Evolutionary conservation across 305 asterid genomes (phyloP), one percentile per base, ranked within the genome.

Genomic region (Striga hermonthica): DNA sequence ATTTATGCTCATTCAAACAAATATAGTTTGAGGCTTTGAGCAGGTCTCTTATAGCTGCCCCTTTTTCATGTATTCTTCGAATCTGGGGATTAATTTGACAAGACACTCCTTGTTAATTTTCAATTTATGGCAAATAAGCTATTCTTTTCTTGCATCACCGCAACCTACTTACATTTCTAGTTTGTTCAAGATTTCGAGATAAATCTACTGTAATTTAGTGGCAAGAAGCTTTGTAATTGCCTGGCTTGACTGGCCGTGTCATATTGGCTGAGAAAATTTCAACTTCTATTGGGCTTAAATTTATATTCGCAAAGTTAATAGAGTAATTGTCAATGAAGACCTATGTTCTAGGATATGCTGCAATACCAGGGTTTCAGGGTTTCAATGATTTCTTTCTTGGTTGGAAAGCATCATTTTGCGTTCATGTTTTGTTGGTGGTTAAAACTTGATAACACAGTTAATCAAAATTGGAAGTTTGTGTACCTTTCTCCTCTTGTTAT

Each of bases 251-350:
- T 12, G 54, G 52, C 57, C 60, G 43, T 54, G 53, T 28, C 9
- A 31, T 45, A 45, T 62, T 5, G 4, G 9, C 37, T 55, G 54
- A 15, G 22, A 31, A 22, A 22, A 22, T 0, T 22, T 22, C 2
- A 22, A 31, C 36, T 50, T 15, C 12, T 10, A 6, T 65, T 15
- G 44, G 41, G 57, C 43, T 56, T 22, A 22, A 22, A 22, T 22
- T 22, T 22, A 22, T 22, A 22, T 38, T 57, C 4, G 16, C 52
- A 71, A 57, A 28, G 6, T 12, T 9, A 34, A 9, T 31, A 9
- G 52, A 47, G 12, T 72, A 22, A 16, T 38, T 13, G 31, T 22
- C 60, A 41, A n/a, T 38, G 68, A 39, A 60, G 37, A 37, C 60
- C 4, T 44, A 49, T 2, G 48, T 44, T 56, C 41, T 36, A 14